Base-by-base conservation (phyloP, 1,139 yeast genomes). In the Geotrichum restrictum region DNA sequence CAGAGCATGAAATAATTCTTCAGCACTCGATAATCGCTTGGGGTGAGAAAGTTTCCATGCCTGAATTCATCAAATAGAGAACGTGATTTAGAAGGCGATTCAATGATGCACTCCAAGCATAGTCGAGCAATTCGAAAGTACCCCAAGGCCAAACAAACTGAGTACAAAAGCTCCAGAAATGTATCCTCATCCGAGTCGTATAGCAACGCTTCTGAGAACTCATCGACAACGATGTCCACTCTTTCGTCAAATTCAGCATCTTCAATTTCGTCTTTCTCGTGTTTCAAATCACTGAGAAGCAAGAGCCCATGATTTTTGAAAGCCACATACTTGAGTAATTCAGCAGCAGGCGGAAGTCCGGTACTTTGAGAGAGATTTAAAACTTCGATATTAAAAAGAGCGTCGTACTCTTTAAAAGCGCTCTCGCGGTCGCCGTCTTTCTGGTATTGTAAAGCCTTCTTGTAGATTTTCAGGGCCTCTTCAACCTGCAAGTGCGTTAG, bases 271-370 rank as follows among this genome's bases (percentile, higher is more conserved):
- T 54, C 58, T n/a, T 58, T 56, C 4, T 66, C 69, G 19, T 60
- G 51, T 52, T 54, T 61, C 51, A 82, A 67, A 50, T 81, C 79
- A 33, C 79, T 78, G 53, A 85, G 75, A 57, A 82, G 79, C 38
- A 88, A 74, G 57, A 88, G 76, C 0, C 96, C 96, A 55, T 95
- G 73, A 64, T 93, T 93, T 59, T 96, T 77, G 65, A 82, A 83
- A 0, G 86, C 85, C 60, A 91, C 73, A 64, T 87, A 89, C 51
- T 95, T 76, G 44, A 93, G 73, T 7, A 83, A 77, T 60, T 83
- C 83, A 31, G 88, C 78, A 8, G 84, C 81, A 1, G 95, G 95
- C 0, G 94, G 83, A 11, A 80, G 57, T 11, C 66, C 64, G 16
- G 68, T 56, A 49, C 58, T 62, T 57, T 61, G 50, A 6, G 53